Conservation (phyloP, 2,329 filamentous ascomycete species). For the Thielaviopsis punctulata region DNA sequence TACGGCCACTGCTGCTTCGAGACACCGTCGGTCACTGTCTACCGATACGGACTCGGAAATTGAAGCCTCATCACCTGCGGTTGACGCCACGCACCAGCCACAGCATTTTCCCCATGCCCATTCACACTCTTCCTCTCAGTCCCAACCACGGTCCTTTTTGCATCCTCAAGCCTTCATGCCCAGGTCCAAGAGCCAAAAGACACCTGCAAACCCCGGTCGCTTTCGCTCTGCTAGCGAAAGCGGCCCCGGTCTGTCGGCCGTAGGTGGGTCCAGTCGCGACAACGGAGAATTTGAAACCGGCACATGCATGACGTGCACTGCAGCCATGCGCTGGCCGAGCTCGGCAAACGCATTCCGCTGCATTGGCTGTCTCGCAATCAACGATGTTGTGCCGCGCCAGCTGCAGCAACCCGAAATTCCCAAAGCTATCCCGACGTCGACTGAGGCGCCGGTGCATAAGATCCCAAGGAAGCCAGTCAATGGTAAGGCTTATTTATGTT, state of each 20-base stretch:
- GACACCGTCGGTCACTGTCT: neutral
- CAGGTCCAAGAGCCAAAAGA: neutral
- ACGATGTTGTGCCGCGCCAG: constrained; percentile 40
- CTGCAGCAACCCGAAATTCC: neutral
- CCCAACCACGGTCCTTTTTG: too few species aligned
- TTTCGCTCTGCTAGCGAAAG: neutral
- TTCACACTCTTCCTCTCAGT: neutral
- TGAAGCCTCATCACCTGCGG: neutral
- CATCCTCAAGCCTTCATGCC: neutral
- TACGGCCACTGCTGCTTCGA: too few species aligned
- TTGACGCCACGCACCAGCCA: neutral
- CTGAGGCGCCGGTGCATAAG: constrained; percentile 1
- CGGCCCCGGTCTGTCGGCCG: neutral
- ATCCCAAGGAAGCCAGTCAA: neutral
- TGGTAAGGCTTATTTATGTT: neutral
- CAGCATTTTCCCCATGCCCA: too few species aligned
- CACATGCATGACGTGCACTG: constrained; percentile 74
- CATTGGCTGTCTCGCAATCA: constrained; percentile 69
- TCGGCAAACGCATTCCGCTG: constrained; percentile 62
- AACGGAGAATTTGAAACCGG: constrained; percentile 48
- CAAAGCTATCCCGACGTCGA: neutral
- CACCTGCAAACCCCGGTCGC: neutral
- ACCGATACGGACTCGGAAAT: neutral
- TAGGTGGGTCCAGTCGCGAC: constrained; percentile 12
- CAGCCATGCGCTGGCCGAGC: constrained; percentile 61